phyloP scores from a whole-genome alignment of 305 asterid species.

The Fraxinus sp. region DNA sequence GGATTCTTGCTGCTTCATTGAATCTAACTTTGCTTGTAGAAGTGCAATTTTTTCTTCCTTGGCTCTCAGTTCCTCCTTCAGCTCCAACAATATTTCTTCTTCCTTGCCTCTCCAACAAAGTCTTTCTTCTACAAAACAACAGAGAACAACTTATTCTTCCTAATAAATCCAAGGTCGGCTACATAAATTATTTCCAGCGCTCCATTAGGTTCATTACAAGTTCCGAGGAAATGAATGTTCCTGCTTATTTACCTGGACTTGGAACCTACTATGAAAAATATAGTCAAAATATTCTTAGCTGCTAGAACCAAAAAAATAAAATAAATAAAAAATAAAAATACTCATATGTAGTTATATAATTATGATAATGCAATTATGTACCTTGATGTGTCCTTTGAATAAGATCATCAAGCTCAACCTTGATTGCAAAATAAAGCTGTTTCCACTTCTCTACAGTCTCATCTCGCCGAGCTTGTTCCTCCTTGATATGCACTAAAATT shows the following conservation, averaged over 20 bases:
- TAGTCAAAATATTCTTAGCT: neutral
- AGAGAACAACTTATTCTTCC: neutral
- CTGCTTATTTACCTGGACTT: neutral
- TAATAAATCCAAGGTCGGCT: neutral
- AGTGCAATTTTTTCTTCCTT: conserved; percentile 54
- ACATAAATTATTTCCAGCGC: neutral
- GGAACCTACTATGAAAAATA: neutral
- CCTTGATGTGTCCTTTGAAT: conserved; percentile 67
- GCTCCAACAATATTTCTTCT: conserved; percentile 40
- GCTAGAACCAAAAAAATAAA: neutral
- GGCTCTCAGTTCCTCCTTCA: conserved; percentile 45
- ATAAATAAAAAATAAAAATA: no score
- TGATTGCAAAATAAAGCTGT: conserved; percentile 76
- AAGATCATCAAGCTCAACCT: conserved; percentile 82
- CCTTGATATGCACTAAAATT: conserved; percentile 30
- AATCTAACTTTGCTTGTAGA: conserved; percentile 46
- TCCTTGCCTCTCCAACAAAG: conserved; percentile 49
- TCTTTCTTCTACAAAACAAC: conserved; percentile 44
- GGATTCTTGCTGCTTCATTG: conserved; percentile 55
- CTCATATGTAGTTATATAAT: neutral
- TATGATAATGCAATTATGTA: conserved; percentile 12
- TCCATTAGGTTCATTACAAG: neutral
- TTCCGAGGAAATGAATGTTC: neutral
- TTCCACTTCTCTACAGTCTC: conserved; percentile 82
- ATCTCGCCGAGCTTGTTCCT: conserved; percentile 44